Percentiles rank a stretch among this genome's conserved stretches.
Conservation (phyloP, 2,329 filamentous ascomycete genomes). For the Ophiosphaerella korrae region DNA sequence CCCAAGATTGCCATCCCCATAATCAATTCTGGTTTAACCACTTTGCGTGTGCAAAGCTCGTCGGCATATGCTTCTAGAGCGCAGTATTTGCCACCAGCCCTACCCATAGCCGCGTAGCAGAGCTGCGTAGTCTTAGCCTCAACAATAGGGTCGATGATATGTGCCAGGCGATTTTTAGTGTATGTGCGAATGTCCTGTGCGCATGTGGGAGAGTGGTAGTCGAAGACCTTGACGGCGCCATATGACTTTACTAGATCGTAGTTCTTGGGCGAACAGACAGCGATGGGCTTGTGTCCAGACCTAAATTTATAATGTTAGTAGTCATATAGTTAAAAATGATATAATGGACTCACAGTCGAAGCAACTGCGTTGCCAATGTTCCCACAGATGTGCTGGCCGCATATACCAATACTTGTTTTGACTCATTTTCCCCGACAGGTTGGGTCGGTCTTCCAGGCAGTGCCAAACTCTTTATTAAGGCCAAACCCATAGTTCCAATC, state of each 20-base stretch:
- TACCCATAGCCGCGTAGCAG: conserved; percentile 29
- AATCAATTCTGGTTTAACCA: neutral
- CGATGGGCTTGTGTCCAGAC: neutral
- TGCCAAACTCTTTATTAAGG: no score
- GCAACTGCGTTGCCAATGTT: no score
- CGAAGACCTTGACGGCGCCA: conserved; percentile 13
- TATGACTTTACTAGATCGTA: conserved; percentile 5
- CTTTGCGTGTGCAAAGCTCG: no score
- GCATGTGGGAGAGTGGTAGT: conserved; percentile 8
- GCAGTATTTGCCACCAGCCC: conserved; percentile 22
- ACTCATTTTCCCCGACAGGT: no score
- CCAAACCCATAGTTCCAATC: no score
- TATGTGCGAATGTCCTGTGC: conserved; percentile 7
- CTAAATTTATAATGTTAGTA: neutral
- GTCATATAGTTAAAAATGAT: no score
- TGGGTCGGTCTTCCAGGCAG: no score
- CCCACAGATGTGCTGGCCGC: no score
- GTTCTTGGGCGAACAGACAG: conserved; percentile 15
- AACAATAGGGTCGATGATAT: conserved; percentile 20
- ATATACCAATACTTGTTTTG: no score
- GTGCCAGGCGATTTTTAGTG: conserved; percentile 1
- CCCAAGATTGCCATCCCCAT: conserved; percentile 2
- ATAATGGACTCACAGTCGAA: no score
- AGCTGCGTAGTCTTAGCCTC: conserved; percentile 22
- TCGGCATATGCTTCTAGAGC: conserved; percentile 16